Conservation (phyloP, 2,329 filamentous ascomycete species). For the Epicoccum sorghinum region DNA sequence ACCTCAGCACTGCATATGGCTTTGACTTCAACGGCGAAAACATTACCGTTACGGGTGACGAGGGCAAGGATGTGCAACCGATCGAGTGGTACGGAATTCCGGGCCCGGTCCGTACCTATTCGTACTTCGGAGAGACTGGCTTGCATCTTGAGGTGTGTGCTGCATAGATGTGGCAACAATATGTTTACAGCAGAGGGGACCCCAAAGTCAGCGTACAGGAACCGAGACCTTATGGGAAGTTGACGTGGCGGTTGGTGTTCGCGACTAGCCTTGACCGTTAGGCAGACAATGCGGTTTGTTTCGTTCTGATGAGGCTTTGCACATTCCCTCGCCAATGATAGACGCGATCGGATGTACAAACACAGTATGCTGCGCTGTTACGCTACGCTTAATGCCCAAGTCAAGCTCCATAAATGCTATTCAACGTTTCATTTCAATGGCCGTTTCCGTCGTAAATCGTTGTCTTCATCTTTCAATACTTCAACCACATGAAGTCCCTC, state of each 20-base stretch:
- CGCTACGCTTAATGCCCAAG: slow-evolving; percentile 1
- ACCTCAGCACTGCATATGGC: slow-evolving; percentile 25
- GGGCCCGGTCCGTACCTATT: slow-evolving; percentile 15
- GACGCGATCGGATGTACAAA: not conserved
- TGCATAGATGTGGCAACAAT: not conserved
- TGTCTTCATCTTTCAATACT: slow-evolving; percentile 19
- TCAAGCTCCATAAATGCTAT: slow-evolving; percentile 10
- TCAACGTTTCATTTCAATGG: not conserved
- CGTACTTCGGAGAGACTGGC: slow-evolving; percentile 24
- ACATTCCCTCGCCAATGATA: no score
- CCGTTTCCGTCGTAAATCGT: not conserved
- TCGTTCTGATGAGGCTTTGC: not conserved
- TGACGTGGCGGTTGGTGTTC: not conserved
- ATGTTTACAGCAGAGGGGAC: not conserved
- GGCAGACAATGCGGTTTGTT: not conserved
- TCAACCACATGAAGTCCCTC: slow-evolving; percentile 39
- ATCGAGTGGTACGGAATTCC: slow-evolving; percentile 25
- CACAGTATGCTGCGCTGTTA: slow-evolving; percentile 1
- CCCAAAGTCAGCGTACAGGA: not conserved
- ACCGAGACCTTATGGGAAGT: not conserved
- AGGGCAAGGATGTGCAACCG: slow-evolving; percentile 8
- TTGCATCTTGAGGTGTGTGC: slow-evolving; percentile 19
- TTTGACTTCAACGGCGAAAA: slow-evolving; percentile 30
- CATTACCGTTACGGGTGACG: slow-evolving; percentile 17
- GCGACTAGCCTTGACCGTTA: not conserved